Conservation (phyloP, 768 basidiomycete genomes). For the Trametes coccinea region DNA sequence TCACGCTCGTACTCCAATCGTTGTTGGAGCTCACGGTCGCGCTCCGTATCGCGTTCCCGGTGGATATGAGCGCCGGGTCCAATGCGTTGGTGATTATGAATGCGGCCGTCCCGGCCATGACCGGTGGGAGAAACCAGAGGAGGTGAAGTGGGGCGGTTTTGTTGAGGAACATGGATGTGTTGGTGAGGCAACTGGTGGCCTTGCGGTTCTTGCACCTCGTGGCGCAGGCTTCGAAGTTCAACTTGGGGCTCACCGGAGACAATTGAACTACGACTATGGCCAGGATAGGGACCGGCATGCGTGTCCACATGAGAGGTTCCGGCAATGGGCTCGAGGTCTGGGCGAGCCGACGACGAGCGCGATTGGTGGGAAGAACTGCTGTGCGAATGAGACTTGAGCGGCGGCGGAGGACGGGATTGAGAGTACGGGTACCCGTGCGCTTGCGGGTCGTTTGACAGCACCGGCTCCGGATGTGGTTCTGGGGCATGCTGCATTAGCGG, state of each 20-base stretch:
- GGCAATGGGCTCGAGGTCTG: conserved; percentile 25
- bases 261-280: conserved; percentile 27
- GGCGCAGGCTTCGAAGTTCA: conserved; percentile 49
- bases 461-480: conserved; percentile 22
- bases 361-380: conserved; percentile 54
- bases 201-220: conserved; percentile 46
- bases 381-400: conserved; percentile 46
- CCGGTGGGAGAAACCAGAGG: conserved; percentile 30
- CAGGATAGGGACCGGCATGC: conserved; percentile 42
- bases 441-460: conserved; percentile 25
- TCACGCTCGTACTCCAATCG: conserved; percentile 29
- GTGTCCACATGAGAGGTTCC: conserved; percentile 22
- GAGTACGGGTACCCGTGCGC: conserved; percentile 17
- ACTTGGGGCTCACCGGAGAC: conserved; percentile 19
- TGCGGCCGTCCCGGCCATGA: conserved; percentile 10
- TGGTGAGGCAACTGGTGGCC: conserved; percentile 29
- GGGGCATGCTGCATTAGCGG: conserved; percentile 24
- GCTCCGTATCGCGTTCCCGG: conserved; percentile 47
- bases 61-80: conserved; percentile 62
- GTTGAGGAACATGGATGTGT: conserved; percentile 32
- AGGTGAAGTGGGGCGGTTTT: conserved; percentile 34
- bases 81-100: conserved; percentile 66
- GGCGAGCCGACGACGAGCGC: conserved; percentile 40
- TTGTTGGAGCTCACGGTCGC: conserved; percentile 24
- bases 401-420: conserved; percentile 34